phyloP scores from a whole-genome alignment of 2,329 filamentous ascomycete species.

The Phaeosphaeria sp. region DNA sequence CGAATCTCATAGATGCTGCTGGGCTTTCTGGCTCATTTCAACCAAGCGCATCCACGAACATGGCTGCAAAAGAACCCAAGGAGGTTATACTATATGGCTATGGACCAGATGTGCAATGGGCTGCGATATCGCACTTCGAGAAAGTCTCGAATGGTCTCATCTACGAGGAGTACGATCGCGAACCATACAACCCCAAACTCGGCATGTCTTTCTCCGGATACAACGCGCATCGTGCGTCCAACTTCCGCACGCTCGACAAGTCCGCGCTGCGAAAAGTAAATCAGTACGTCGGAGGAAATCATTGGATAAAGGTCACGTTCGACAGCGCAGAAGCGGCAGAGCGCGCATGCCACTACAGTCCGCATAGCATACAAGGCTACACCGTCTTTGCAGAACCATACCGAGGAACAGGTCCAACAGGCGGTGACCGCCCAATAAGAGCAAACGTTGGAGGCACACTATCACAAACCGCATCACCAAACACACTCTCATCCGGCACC shows the following conservation, averaged over 20 bases:
- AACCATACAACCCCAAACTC: constrained; percentile 77
- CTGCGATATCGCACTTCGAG: constrained; percentile 88
- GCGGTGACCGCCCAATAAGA: constrained; percentile 52
- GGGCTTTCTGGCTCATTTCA: constrained; percentile 36
- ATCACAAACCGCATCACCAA: constrained; percentile 43
- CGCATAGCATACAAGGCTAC: constrained; percentile 56
- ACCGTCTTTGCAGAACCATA: constrained; percentile 58
- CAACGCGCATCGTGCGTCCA: constrained; percentile 71
- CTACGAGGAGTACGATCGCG: constrained; percentile 91
- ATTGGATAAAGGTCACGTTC: constrained; percentile 78
- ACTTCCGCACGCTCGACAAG: constrained; percentile 70
- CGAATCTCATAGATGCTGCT: constrained; percentile 40
- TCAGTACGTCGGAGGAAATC: constrained; percentile 79
- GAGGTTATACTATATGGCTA: constrained; percentile 90
- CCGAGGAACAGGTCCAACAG: constrained; percentile 52
- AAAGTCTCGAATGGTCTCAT: constrained; percentile 79
- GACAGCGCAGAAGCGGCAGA: constrained; percentile 58
- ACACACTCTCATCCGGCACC: constrained; percentile 43
- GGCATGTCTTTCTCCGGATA: constrained; percentile 64
- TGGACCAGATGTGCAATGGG: constrained; percentile 73
- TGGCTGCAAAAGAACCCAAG: constrained; percentile 63
- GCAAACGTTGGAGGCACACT: constrained; percentile 39
- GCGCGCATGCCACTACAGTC: constrained; percentile 55
- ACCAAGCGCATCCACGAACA: constrained; percentile 41
- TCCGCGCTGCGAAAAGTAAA: constrained; percentile 82